phyloP scores from a whole-genome alignment of 2,329 filamentous ascomycete genomes.

The Trichophyton rubrum region DNA sequence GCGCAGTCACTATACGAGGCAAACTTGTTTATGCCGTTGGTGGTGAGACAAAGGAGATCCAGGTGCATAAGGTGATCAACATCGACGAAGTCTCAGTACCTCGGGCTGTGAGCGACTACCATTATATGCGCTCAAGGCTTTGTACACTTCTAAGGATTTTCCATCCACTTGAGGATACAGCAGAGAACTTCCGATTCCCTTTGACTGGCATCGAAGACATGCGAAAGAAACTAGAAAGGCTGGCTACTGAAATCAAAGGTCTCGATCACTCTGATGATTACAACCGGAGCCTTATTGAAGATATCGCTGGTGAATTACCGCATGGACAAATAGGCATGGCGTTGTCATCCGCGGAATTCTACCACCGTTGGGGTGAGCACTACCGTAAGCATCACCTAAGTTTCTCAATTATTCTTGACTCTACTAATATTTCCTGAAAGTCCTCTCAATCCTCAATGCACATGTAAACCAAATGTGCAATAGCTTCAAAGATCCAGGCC shows the following conservation, averaged over 20 bases:
- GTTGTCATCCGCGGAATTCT: slow-evolving; percentile 29
- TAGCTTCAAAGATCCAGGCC: slow-evolving; percentile 50
- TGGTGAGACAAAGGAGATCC: slow-evolving; percentile 4
- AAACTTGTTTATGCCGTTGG: slow-evolving; percentile 14
- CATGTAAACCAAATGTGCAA: slow-evolving; percentile 48
- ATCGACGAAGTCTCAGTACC: background rate
- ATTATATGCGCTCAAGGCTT: slow-evolving; percentile 40
- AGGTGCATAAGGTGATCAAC: slow-evolving; percentile 1
- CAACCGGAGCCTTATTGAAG: slow-evolving; percentile 36
- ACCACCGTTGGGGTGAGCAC: slow-evolving; percentile 44
- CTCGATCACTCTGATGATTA: slow-evolving; percentile 24
- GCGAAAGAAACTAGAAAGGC: slow-evolving; percentile 18
- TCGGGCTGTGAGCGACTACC: slow-evolving; percentile 31
- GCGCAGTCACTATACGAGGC: slow-evolving; percentile 18
- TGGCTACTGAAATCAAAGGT: slow-evolving; percentile 29
- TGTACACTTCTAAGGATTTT: slow-evolving; percentile 40
- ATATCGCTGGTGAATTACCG: slow-evolving; percentile 35
- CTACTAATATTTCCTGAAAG: background rate
- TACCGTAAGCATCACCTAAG: slow-evolving; percentile 26
- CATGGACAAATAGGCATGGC: slow-evolving; percentile 43
- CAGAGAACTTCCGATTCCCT: slow-evolving; percentile 26
- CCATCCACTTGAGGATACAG: slow-evolving; percentile 27
- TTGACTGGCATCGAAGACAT: slow-evolving; percentile 2
- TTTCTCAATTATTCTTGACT: background rate
- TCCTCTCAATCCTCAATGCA: slow-evolving; percentile 45